These are phyloP conservation scores for Phytophthora tubulina DNA, from an alignment of 352 stramenopile species.

Conservation along the genomic window DNA sequence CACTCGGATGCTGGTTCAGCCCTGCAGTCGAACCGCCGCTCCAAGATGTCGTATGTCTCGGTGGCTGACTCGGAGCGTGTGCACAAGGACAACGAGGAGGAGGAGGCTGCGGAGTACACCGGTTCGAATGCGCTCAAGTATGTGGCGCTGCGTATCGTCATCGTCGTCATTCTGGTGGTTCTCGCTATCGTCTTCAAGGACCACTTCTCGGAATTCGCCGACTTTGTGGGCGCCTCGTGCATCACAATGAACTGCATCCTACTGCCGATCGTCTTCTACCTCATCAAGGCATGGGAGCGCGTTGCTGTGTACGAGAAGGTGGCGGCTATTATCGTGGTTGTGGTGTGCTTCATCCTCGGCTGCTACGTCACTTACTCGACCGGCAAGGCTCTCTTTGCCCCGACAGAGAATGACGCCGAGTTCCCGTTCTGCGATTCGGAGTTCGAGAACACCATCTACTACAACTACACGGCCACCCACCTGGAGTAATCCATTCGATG, in stretches of 20 bases:
- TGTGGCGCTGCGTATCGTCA: slow-evolving; percentile 35
- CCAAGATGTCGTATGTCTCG: slow-evolving; percentile 61
- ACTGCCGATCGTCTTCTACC: slow-evolving; percentile 71
- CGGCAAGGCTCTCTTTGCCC: slow-evolving; percentile 52
- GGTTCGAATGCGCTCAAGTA: slow-evolving; percentile 48
- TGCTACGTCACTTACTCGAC: slow-evolving; percentile 57
- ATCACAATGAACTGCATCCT: slow-evolving; percentile 72
- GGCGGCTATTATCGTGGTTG: slow-evolving; percentile 33
- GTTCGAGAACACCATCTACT: slow-evolving; percentile 62
- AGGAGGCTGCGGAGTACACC: slow-evolving; percentile 45
- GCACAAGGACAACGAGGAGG: slow-evolving; percentile 42
- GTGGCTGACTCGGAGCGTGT: slow-evolving; percentile 52
- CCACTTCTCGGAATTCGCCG: slow-evolving; percentile 66
- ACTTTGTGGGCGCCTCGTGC: slow-evolving; percentile 70
- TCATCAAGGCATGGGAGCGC: slow-evolving; percentile 66
- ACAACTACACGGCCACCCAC: slow-evolving; percentile 51
- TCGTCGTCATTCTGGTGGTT: slow-evolving; percentile 51
- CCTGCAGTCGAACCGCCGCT: slow-evolving; percentile 25
- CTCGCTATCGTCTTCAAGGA: slow-evolving; percentile 59
- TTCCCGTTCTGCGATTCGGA: slow-evolving; percentile 64
- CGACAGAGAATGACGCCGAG: slow-evolving; percentile 33
- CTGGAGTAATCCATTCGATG: slow-evolving; percentile 8
- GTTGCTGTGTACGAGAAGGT: slow-evolving; percentile 48
- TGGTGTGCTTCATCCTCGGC: slow-evolving; percentile 43
- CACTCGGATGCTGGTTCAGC: slow-evolving; percentile 28